A percentile compares a stretch with the other conserved stretches of the same genome.
phyloP scores from a whole-genome alignment of 2,329 filamentous ascomycete genomes.

The Clathrospora elynae region DNA sequence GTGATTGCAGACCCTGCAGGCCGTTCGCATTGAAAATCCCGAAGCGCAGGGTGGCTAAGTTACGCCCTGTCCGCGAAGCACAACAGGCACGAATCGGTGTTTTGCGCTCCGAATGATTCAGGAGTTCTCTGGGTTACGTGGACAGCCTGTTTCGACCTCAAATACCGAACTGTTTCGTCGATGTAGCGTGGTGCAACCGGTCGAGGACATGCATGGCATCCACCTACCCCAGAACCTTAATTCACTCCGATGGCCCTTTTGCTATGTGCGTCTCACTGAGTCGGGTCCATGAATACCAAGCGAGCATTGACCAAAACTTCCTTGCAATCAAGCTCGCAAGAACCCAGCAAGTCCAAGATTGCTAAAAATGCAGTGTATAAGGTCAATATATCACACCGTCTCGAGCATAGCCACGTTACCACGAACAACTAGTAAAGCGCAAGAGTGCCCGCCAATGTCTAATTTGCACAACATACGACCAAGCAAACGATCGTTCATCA shows the following conservation, averaged over 20 bases:
- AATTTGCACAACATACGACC: slow-evolving; percentile 19
- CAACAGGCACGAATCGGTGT: slow-evolving; percentile 9
- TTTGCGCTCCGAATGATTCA: slow-evolving; percentile 3
- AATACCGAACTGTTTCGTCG: slow-evolving; percentile 1
- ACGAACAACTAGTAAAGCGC: slow-evolving; percentile 9
- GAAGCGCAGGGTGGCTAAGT: slow-evolving; percentile 13
- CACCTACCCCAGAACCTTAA: neutral
- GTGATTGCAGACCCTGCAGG: slow-evolving; percentile 8
- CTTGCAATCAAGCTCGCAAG: neutral
- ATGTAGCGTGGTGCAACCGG: neutral
- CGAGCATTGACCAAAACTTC: neutral
- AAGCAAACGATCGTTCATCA: slow-evolving; percentile 7
- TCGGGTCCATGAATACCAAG: neutral
- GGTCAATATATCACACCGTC: slow-evolving; percentile 11
- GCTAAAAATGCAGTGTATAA: slow-evolving; percentile 4
- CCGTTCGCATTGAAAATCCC: slow-evolving; percentile 9
- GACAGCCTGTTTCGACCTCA: slow-evolving; percentile 4
- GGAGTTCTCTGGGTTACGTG: slow-evolving; percentile 4
- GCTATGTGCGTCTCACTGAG: neutral
- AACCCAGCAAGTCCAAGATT: neutral
- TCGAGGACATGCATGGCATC: neutral
- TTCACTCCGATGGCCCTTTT: neutral
- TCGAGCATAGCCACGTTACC: slow-evolving; percentile 9
- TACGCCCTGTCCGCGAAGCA: slow-evolving; percentile 18
- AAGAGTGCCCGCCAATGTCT: slow-evolving; percentile 10